Evolutionary conservation across 2,329 filamentous ascomycete genomes (phyloP).

Genomic region (Fusarium tjaetaba): DNA sequence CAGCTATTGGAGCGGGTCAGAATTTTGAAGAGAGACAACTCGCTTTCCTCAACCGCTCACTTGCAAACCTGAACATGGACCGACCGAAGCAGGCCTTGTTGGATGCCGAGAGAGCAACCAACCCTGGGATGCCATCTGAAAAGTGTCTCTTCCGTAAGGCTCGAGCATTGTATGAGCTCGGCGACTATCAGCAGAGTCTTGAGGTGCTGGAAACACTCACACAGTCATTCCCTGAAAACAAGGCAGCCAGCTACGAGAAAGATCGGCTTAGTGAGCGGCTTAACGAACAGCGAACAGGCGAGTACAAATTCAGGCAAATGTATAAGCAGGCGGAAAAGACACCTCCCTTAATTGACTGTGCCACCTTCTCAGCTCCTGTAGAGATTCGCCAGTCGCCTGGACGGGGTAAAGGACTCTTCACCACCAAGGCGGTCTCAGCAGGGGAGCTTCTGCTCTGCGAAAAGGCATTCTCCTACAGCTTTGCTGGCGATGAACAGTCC

Average conservation of each 20-base stretch:
- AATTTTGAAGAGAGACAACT: neutral
- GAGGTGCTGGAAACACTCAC: neutral
- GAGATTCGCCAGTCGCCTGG: neutral
- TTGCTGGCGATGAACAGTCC: neutral
- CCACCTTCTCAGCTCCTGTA: neutral
- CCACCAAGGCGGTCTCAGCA: neutral
- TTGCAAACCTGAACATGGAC: neutral
- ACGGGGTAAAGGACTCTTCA: neutral
- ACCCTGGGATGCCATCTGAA: neutral
- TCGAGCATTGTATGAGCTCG: neutral
- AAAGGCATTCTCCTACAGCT: constrained; percentile 1
- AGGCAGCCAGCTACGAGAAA: neutral
- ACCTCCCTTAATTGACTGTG: neutral
- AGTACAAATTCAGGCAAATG: neutral
- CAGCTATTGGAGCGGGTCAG: neutral
- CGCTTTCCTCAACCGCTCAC: neutral
- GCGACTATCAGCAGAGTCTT: neutral
- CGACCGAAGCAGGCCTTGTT: neutral
- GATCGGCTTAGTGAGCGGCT: neutral
- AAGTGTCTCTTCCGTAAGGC: neutral
- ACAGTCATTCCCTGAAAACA: neutral
- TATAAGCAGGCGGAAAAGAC: neutral
- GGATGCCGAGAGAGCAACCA: neutral
- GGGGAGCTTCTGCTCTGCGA: constrained; percentile 1
- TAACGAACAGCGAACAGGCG: neutral